phyloP scores from a whole-genome alignment of 2,329 filamentous ascomycete genomes.

The Cytospora chrysosperma region DNA sequence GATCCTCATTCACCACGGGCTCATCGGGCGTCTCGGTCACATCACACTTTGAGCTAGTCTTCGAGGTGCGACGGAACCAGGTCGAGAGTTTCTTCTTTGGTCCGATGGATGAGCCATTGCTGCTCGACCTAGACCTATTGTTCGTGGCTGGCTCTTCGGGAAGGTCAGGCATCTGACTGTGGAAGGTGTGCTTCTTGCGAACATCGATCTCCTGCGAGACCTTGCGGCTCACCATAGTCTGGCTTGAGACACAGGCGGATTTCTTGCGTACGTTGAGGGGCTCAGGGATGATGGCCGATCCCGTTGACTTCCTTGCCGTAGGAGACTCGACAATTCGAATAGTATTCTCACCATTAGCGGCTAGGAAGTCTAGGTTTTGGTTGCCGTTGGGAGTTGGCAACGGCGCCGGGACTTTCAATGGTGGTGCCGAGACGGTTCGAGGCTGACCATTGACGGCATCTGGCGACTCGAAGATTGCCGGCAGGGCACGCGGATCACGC shows the following conservation, averaged over 20 bases:
- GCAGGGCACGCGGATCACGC: slow-evolving; percentile 41
- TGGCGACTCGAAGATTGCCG: slow-evolving; percentile 47
- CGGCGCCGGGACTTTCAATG: slow-evolving; percentile 26
- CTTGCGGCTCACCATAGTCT: neutral
- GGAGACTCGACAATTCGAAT: slow-evolving; percentile 57
- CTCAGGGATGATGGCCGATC: slow-evolving; percentile 36
- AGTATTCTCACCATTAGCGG: slow-evolving; percentile 45
- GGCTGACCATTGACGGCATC: slow-evolving; percentile 35
- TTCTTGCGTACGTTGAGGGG: slow-evolving; percentile 46
- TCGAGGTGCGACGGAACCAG: slow-evolving; percentile 49
- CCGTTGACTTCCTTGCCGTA: slow-evolving; percentile 34
- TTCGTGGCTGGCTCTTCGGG: slow-evolving; percentile 26
- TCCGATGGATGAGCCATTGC: slow-evolving; percentile 25
- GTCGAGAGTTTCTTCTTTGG: slow-evolving; percentile 45
- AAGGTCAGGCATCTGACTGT: slow-evolving; percentile 16
- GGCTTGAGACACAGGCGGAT: neutral
- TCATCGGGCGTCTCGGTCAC: slow-evolving; percentile 23
- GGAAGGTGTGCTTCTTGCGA: slow-evolving; percentile 30
- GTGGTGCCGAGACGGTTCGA: slow-evolving; percentile 49
- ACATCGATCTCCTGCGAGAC: slow-evolving; percentile 24
- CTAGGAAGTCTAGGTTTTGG: slow-evolving; percentile 44
- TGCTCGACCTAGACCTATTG: slow-evolving; percentile 21
- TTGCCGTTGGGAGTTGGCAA: slow-evolving; percentile 32
- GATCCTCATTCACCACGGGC: neutral
- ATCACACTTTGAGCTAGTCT: slow-evolving; percentile 38